Evolutionary conservation across 2,329 filamentous ascomycete species (phyloP).

Genomic region (Diaporthe longicolla): DNA sequence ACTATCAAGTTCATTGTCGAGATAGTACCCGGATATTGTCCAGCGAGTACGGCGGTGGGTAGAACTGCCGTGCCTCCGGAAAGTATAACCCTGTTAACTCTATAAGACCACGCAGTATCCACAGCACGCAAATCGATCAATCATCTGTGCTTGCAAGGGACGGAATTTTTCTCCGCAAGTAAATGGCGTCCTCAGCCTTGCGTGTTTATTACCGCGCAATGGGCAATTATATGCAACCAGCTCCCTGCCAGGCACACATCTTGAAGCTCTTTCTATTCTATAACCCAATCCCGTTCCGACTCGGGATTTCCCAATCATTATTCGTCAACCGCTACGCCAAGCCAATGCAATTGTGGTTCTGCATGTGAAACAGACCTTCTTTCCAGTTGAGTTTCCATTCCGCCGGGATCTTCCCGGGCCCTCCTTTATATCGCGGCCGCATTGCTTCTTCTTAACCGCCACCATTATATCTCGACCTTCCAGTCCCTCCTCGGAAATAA

Average conservation of each 20-base stretch:
- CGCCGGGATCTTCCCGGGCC: not conserved
- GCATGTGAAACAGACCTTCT: not conserved
- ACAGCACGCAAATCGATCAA: not conserved
- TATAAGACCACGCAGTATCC: too few relatives aligned
- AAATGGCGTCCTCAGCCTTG: not conserved
- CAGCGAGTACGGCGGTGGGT: not conserved
- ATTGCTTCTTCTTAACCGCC: constrained; percentile 18
- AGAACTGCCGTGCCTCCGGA: too few relatives aligned
- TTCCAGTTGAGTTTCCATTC: constrained; percentile 3
- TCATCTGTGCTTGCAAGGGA: not conserved
- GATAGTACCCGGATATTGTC: too few relatives aligned
- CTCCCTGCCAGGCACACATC: constrained; percentile 10
- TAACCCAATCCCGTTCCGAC: not conserved
- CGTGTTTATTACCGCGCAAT: not conserved
- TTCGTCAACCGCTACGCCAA: constrained; percentile 27
- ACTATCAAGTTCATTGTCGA: not conserved
- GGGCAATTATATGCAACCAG: not conserved
- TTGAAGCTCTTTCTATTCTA: constrained; percentile 15
- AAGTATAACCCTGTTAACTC: too few relatives aligned
- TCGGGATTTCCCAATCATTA: constrained; percentile 14
- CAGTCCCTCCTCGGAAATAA: constrained; percentile 64
- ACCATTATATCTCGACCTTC: constrained; percentile 24
- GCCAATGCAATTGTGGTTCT: constrained; percentile 20
- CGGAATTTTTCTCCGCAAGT: not conserved
- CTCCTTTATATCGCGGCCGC: too few relatives aligned